phyloP scores from a whole-genome alignment of 2,329 filamentous ascomycete genomes.

The Elsinoe australis region DNA sequence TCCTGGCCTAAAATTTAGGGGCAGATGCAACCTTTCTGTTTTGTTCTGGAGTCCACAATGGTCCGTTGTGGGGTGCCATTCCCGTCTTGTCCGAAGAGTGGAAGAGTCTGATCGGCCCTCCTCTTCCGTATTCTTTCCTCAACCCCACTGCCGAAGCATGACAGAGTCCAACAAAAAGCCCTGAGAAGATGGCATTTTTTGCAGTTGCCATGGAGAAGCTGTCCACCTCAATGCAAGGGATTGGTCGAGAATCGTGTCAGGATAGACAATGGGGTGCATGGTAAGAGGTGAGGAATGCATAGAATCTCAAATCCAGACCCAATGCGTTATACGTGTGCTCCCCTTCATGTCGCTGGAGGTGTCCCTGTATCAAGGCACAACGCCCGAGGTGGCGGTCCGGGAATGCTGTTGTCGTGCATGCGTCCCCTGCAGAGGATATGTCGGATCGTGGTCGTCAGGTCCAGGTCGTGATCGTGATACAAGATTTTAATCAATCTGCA shows the following conservation, averaged over 20 bases:
- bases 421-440: neutral
- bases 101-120: neutral
- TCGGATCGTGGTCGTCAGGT: constrained; percentile 11
- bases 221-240: neutral
- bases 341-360: neutral
- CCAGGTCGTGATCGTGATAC: constrained; percentile 12
- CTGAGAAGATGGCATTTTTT: constrained; percentile 10
- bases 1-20: constrained; percentile 10
- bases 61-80: neutral
- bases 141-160: neutral
- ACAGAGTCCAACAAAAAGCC: neutral
- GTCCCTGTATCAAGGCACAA: constrained; percentile 12
- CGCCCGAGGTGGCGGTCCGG: constrained; percentile 7
- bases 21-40: neutral
- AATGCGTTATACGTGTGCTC: neutral
- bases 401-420: constrained; percentile 9
- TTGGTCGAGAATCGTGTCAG: neutral
- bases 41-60: constrained; percentile 14
- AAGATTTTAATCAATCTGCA: constrained; percentile 9
- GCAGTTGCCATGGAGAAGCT: constrained; percentile 7
- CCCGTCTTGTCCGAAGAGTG: neutral
- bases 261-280: neutral
- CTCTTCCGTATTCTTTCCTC: neutral
- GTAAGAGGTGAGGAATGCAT: constrained; percentile 5
- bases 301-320: neutral